A percentile compares a stretch with the other conserved stretches of the same genome.
phyloP scores from a whole-genome alignment of 1,284 basidiomycete genomes.

The Heterobasidion annosum region DNA sequence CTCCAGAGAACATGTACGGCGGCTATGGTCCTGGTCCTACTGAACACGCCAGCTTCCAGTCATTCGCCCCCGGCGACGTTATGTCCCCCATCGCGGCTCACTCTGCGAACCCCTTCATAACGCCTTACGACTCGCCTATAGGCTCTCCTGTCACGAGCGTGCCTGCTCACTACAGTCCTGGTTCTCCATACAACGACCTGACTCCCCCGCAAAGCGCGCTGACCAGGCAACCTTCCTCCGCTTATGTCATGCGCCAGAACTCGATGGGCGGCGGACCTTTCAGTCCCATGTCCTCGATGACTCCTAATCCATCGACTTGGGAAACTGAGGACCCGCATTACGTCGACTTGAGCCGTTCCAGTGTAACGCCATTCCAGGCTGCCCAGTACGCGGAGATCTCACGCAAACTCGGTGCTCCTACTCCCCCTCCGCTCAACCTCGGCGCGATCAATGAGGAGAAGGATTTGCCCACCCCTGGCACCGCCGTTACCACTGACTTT shows the following conservation, averaged over 20 bases:
- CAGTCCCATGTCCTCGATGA: conserved; percentile 8
- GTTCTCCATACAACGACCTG: conserved; percentile 10
- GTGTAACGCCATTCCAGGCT: conserved; percentile 65
- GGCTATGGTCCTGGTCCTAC: neutral
- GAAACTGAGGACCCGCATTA: conserved; percentile 31
- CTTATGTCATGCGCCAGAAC: conserved; percentile 14
- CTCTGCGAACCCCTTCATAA: conserved; percentile 25
- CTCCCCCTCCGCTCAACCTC: conserved; percentile 16
- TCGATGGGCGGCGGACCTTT: conserved; percentile 12
- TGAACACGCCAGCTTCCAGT: neutral
- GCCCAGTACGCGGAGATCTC: conserved; percentile 66
- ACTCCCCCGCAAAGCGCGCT: conserved; percentile 5
- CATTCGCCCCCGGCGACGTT: conserved; percentile 10
- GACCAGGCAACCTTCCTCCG: conserved; percentile 11
- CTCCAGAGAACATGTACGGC: conserved; percentile 12
- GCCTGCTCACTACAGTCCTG: conserved; percentile 13
- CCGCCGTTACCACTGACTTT: neutral
- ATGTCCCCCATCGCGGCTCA: conserved; percentile 10
- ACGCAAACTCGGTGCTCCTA: conserved; percentile 35
- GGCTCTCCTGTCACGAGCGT: conserved; percentile 20
- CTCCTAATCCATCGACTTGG: conserved; percentile 2
- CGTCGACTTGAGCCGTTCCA: conserved; percentile 52
- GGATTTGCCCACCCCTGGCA: conserved; percentile 9
- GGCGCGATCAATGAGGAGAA: conserved; percentile 22
- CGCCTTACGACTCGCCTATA: conserved; percentile 23